Conservation (phyloP, 2,329 filamentous ascomycete species). For the Lasiodiplodia sp. region DNA sequence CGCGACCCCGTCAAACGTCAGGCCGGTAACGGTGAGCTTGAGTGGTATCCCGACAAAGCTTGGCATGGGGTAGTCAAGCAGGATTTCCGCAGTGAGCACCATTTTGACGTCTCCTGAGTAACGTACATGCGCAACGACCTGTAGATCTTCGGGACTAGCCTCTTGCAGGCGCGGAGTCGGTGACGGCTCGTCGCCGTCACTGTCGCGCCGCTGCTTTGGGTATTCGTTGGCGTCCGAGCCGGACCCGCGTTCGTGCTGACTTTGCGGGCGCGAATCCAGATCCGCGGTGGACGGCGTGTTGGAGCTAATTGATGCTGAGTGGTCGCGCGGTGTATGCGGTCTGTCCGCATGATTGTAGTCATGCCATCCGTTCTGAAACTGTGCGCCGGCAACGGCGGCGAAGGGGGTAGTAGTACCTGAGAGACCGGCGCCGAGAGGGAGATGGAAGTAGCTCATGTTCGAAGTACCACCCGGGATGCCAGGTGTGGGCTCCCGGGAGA, state of each 20-base stretch:
- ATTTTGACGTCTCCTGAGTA: constrained; percentile 89
- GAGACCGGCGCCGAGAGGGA: constrained; percentile 73
- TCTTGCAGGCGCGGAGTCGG: constrained; percentile 69
- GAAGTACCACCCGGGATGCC: constrained; percentile 73
- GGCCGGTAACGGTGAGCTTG: constrained; percentile 90
- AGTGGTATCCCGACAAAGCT: constrained; percentile 96
- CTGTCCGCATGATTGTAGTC: constrained; percentile 42
- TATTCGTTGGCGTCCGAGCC: constrained; percentile 32
- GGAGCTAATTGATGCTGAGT: constrained; percentile 52
- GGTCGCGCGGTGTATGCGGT: constrained; percentile 44
- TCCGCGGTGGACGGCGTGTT: constrained; percentile 56
- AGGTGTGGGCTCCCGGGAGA: constrained; percentile 60
- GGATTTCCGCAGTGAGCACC: constrained; percentile 90
- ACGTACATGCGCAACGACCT: constrained; percentile 88
- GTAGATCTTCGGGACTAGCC: constrained; percentile 82
- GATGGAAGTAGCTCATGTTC: constrained; percentile 83
- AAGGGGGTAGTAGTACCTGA: constrained; percentile 81
- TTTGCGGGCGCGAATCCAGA: constrained; percentile 53
- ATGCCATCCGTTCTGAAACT: constrained; percentile 62
- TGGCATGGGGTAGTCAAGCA: constrained; percentile 97
- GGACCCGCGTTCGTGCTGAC: constrained; percentile 40
- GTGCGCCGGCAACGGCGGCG: constrained; percentile 78
- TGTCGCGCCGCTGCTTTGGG: constrained; percentile 4
- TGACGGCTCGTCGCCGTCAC: constrained; percentile 39
- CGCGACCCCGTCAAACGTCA: constrained; percentile 94